Conservation (phyloP, 2,329 filamentous ascomycete genomes). For the Pseudogymnoascus sp. region DNA sequence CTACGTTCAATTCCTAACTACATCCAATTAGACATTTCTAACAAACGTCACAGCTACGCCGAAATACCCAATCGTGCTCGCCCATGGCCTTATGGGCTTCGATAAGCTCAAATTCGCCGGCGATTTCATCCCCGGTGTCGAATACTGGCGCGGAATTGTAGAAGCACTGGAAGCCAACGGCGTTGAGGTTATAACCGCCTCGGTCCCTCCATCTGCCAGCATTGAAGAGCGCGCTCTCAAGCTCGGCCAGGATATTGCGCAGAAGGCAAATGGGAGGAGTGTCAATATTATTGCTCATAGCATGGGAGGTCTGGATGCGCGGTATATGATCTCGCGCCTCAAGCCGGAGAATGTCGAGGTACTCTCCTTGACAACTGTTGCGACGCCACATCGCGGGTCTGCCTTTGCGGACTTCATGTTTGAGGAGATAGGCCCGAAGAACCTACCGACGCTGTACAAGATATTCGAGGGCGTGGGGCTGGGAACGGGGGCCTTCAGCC, state of each 20-base stretch:
- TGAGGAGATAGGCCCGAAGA: slow-evolving; percentile 38
- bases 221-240: slow-evolving; percentile 55
- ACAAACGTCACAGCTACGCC: slow-evolving; percentile 39
- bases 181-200: slow-evolving; percentile 51
- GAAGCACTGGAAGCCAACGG: slow-evolving; percentile 49
- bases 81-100: slow-evolving; percentile 60
- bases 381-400: slow-evolving; percentile 33
- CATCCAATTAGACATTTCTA: background rate
- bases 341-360: slow-evolving; percentile 41
- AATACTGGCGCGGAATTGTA: slow-evolving; percentile 61
- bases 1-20: background rate
- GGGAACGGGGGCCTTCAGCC: slow-evolving; percentile 53
- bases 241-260: slow-evolving; percentile 48
- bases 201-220: slow-evolving; percentile 54
- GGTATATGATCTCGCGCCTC: slow-evolving; percentile 57
- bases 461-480: slow-evolving; percentile 46
- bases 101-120: slow-evolving; percentile 47
- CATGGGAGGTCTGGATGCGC: slow-evolving; percentile 60
- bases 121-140: slow-evolving; percentile 45
- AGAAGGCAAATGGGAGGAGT: slow-evolving; percentile 41
- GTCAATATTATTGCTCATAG: slow-evolving; percentile 73
- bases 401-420: slow-evolving; percentile 50
- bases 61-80: slow-evolving; percentile 56
- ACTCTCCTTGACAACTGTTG: slow-evolving; percentile 32
- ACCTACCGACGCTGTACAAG: slow-evolving; percentile 50